Conservation (phyloP, 805 yeast genomes). For the Candida quercuum region DNA sequence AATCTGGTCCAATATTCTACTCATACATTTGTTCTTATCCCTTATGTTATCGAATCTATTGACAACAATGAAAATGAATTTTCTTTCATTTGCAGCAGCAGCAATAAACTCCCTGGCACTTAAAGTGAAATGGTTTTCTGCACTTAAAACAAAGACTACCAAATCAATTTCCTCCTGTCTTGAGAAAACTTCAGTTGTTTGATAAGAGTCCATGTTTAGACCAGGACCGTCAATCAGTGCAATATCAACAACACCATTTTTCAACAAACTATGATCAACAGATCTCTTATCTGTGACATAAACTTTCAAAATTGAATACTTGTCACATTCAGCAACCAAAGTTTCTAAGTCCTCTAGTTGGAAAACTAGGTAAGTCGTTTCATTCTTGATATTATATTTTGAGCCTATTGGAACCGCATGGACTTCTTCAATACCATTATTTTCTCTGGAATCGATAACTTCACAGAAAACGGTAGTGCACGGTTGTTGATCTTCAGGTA, state of each 20-base stretch:
- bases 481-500: slow-evolving; percentile 98
- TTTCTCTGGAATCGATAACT: slow-evolving; percentile 77
- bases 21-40: slow-evolving; percentile 75
- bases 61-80: slow-evolving; percentile 88
- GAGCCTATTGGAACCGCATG: slow-evolving; percentile 74
- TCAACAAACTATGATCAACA: slow-evolving; percentile 61
- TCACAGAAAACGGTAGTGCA: slow-evolving; percentile 96
- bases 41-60: slow-evolving; percentile 85
- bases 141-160: slow-evolving; percentile 92
- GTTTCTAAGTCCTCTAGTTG: slow-evolving; percentile 53
- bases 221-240: slow-evolving; percentile 97
- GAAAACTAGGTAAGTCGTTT: slow-evolving; percentile 56
- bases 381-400: slow-evolving; percentile 40
- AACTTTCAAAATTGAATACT: slow-evolving; percentile 67
- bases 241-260: slow-evolving; percentile 90
- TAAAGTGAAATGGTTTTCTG: slow-evolving; percentile 92
- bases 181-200: slow-evolving; percentile 91
- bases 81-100: slow-evolving; percentile 85
- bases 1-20: slow-evolving; percentile 78
- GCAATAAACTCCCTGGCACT: slow-evolving; percentile 92
- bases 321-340: slow-evolving; percentile 70
- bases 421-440: slow-evolving; percentile 77
- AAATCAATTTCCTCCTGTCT: slow-evolving; percentile 96
- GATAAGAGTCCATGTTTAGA: slow-evolving; percentile 84
- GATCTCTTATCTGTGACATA: slow-evolving; percentile 75